Evolutionary conservation across 345 rosid species (phyloP).

Genomic region (Durio zibethinus): DNA sequence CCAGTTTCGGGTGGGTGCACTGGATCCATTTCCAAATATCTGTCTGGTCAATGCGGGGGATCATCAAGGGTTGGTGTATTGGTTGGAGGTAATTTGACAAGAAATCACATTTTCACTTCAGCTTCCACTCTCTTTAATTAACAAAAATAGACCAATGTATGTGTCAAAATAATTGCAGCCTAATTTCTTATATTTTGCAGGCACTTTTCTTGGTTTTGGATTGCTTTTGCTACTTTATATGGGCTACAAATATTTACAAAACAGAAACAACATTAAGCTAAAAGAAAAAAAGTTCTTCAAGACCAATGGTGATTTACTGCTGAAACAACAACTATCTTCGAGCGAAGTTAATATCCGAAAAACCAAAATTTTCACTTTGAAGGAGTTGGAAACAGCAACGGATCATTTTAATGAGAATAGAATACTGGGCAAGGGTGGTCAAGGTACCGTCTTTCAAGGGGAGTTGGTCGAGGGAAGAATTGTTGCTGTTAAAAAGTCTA

Average conservation of each 20-base stretch:
- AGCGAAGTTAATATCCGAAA: background rate
- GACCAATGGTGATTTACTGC: background rate
- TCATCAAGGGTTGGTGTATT: conserved; percentile 40
- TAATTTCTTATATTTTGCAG: background rate
- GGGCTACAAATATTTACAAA: background rate
- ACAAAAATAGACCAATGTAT: too few species aligned
- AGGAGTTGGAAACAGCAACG: conserved; percentile 6
- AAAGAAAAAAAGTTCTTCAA: conserved; percentile 2
- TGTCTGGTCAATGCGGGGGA: too few species aligned
- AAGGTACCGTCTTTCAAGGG: conserved; percentile 12
- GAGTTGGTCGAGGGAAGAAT: background rate
- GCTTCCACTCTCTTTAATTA: too few species aligned
- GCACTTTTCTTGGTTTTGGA: background rate
- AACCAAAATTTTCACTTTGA: background rate
- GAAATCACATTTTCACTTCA: too few species aligned
- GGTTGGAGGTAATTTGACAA: conserved; percentile 55
- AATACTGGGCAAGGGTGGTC: conserved; percentile 5
- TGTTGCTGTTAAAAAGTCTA: conserved; percentile 21
- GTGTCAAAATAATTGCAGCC: too few species aligned
- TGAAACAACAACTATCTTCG: conserved; percentile 1
- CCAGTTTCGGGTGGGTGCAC: too few species aligned
- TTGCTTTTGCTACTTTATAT: background rate
- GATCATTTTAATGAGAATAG: background rate
- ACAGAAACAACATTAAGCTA: background rate
- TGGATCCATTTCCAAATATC: too few species aligned